phyloP scores from a whole-genome alignment of 768 basidiomycete genomes.

The Amylocystis lapponica region DNA sequence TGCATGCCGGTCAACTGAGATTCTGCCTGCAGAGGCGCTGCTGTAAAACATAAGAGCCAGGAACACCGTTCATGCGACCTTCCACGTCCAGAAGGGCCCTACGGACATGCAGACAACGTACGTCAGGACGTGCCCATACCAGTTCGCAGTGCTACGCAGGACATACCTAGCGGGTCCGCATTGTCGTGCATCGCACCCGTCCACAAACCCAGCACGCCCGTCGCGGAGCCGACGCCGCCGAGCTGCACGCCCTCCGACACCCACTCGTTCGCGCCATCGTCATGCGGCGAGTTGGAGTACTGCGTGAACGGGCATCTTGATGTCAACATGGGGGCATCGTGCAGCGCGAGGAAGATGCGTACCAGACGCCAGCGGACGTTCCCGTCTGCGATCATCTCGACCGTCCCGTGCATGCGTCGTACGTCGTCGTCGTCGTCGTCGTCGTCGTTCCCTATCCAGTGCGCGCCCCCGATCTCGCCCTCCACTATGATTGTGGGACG shows the following conservation, averaged over 20 bases:
- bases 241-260: constrained; percentile 51
- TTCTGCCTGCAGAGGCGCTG: too few species aligned
- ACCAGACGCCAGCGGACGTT: constrained; percentile 49
- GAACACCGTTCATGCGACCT: not conserved
- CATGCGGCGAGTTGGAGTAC: constrained; percentile 3
- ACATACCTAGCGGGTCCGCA: constrained; percentile 38
- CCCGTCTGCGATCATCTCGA: constrained; percentile 44
- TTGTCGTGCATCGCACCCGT: constrained; percentile 44
- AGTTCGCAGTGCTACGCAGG: not conserved
- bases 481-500: constrained; percentile 47
- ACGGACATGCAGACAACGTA: not conserved
- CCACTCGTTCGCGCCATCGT: constrained; percentile 30
- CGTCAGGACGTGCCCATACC: not conserved
- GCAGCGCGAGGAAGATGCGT: constrained; percentile 14
- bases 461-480: constrained; percentile 38
- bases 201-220: constrained; percentile 52
- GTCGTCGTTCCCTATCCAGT: constrained; percentile 11
- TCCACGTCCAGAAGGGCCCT: constrained; percentile 3
- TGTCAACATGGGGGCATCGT: not conserved
- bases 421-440: constrained; percentile 22
- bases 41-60: not conserved
- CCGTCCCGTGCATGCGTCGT: constrained; percentile 36
- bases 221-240: constrained; percentile 46
- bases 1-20: too few species aligned
- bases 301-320: not conserved